Percentiles rank a stretch among this genome's conserved stretches.
Evolutionary conservation across 345 rosid species (phyloP).

Genomic region (Cardamine occulta): DNA sequence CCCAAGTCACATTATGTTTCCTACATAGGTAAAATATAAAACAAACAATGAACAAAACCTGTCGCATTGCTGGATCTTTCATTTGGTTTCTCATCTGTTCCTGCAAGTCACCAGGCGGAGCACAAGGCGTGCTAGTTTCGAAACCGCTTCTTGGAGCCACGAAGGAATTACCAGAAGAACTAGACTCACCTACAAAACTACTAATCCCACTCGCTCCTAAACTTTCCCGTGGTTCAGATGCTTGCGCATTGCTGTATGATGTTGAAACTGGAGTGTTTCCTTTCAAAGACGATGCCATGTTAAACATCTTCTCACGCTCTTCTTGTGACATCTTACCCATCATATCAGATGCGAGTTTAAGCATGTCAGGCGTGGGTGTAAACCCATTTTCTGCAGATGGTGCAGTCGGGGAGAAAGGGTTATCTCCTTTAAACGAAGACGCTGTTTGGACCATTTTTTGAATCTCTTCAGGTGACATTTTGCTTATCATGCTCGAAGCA

Average conservation of each 20-base stretch:
- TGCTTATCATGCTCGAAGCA: conserved; percentile 83
- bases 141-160: conserved; percentile 50
- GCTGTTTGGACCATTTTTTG: conserved; percentile 84
- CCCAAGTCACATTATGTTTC: conserved; percentile 12
- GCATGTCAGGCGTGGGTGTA: conserved; percentile 72
- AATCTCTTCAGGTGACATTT: conserved; percentile 92
- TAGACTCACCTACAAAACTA: conserved; percentile 52
- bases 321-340: conserved; percentile 76
- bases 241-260: conserved; percentile 39
- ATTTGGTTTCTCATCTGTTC: conserved; percentile 92
- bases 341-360: conserved; percentile 83
- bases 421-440: conserved; percentile 68
- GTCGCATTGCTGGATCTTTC: conserved; percentile 94
- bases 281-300: conserved; percentile 70
- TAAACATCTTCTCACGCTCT: conserved; percentile 86
- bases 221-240: conserved; percentile 42
- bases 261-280: conserved; percentile 50
- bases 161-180: conserved; percentile 52
- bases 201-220: conserved; percentile 42
- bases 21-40: background rate
- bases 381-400: conserved; percentile 52
- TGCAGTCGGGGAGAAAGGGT: conserved; percentile 40
- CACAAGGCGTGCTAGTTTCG: conserved; percentile 56
- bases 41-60: conserved; percentile 50
- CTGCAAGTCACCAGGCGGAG: conserved; percentile 71